Percentiles rank a stretch among this genome's conserved stretches.
Conservation (phyloP, 768 basidiomycete species). For the Lepiota subincarnata region DNA sequence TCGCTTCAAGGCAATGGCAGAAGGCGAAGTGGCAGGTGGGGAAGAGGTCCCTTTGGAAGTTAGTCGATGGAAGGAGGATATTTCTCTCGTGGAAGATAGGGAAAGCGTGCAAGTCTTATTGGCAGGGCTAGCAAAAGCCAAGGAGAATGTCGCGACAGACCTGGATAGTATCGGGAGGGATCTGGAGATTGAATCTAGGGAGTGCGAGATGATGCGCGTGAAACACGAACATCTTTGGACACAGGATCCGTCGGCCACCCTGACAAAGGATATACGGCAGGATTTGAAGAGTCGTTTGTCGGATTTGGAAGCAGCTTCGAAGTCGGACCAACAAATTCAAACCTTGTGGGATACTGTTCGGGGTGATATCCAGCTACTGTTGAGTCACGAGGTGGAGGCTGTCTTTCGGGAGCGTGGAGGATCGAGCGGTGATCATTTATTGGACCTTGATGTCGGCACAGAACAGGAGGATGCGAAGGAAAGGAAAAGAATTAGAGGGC, state of each 20-base stretch:
- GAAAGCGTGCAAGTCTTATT: slow-evolving; percentile 67
- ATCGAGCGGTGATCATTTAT: slow-evolving; percentile 33
- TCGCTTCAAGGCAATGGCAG: slow-evolving; percentile 68
- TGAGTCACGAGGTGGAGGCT: slow-evolving; percentile 57
- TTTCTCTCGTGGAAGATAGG: slow-evolving; percentile 60
- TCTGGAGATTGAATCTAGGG: slow-evolving; percentile 77
- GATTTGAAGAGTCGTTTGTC: slow-evolving; percentile 71
- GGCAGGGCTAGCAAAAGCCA: slow-evolving; percentile 53
- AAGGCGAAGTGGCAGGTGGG: slow-evolving; percentile 56
- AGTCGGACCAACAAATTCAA: slow-evolving; percentile 74
- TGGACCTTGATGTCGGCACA: slow-evolving; percentile 67
- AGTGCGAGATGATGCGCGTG: slow-evolving; percentile 86
- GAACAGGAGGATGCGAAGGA: slow-evolving; percentile 66
- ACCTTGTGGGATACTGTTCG: slow-evolving; percentile 68
- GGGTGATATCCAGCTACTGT: slow-evolving; percentile 59
- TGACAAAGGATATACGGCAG: slow-evolving; percentile 66
- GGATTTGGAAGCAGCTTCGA: slow-evolving; percentile 64
- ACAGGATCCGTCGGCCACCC: slow-evolving; percentile 74
- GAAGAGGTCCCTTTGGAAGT: slow-evolving; percentile 72
- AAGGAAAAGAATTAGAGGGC: slow-evolving; percentile 57
- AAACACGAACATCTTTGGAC: slow-evolving; percentile 86
- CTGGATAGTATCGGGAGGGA: slow-evolving; percentile 61
- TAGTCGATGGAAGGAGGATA: slow-evolving; percentile 70
- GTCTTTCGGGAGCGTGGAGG: slow-evolving; percentile 53
- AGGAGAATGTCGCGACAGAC: slow-evolving; percentile 51